Percentiles rank a stretch among this genome's conserved stretches.
Evolutionary conservation across 1,284 basidiomycete genomes (phyloP).

Genomic region (Leccinum angustisporum): DNA sequence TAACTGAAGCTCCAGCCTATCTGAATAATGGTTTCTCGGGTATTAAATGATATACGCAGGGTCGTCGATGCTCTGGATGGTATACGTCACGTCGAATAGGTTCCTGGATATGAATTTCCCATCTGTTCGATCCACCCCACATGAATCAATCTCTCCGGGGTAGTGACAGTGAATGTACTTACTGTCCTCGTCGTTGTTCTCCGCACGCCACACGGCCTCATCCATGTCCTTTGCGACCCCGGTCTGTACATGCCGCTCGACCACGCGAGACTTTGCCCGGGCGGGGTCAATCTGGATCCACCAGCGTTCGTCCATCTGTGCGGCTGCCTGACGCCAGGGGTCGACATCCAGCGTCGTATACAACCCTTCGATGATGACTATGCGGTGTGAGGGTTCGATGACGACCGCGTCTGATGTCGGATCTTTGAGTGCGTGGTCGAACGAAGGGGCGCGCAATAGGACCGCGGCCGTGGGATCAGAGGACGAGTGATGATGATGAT

Average conservation of each 20-base stretch:
- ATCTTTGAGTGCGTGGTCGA: constrained; percentile 73
- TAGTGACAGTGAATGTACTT: constrained; percentile 24
- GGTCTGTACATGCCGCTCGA: constrained; percentile 72
- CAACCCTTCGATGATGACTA: constrained; percentile 84
- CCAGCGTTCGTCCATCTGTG: constrained; percentile 76
- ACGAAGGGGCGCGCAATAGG: constrained; percentile 65
- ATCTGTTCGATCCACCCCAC: constrained; percentile 15
- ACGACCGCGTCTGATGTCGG: constrained; percentile 50
- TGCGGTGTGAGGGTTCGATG: constrained; percentile 63
- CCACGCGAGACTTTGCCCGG: constrained; percentile 64
- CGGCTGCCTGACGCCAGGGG: constrained; percentile 73
- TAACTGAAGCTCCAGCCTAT: not conserved
- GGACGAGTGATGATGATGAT: not conserved
- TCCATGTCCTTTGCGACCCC: constrained; percentile 68
- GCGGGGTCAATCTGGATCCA: constrained; percentile 65
- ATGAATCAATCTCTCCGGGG: not conserved
- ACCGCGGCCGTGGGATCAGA: constrained; percentile 14
- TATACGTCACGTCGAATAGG: constrained; percentile 24
- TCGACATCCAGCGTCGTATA: constrained; percentile 73
- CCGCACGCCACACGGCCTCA: constrained; percentile 71
- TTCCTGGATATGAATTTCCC: constrained; percentile 22
- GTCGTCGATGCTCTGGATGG: constrained; percentile 32
- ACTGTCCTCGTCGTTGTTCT: constrained; percentile 79
- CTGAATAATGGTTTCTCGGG: not conserved
- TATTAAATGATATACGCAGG: constrained; percentile 7